Evolutionary conservation across 257 asterid genomes (phyloP), one percentile per base, ranked within the genome.

Genomic region (Sherardia arvensis): DNA sequence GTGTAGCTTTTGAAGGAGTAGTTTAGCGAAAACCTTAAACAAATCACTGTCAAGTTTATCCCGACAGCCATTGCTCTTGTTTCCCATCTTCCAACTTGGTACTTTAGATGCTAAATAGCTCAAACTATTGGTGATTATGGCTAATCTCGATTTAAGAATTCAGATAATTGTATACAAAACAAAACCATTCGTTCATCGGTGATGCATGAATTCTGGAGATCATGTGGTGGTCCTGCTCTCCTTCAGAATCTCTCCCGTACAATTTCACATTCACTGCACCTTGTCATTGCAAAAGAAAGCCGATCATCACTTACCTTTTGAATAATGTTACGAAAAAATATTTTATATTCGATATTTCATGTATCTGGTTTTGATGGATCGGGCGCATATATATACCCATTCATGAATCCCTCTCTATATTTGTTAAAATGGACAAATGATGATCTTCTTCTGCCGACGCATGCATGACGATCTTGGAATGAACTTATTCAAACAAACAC

Each of bases 11-110:
- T 66, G 78, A 1, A 10, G 17, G 18, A 73, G 38, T 73, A 57
- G 56, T 66, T 71, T 67, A 58, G 29, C 7, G 10, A 30, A 17
- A 21, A 6, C 26, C 26, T 63, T 76, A 61, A 81, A 71, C 70
- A 58, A 76, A 47, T 79, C 55, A 62, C 30, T 79, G 88, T 71
- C 80, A 75, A 77, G 74, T 75, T 79, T 75, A 73, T 75, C 59
- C 85, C 88, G 83, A 71, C 88, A 79, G 60, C 64, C 64, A 27
- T 33, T 34, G 69, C 74, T 68, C 76, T 22, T 82, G 88, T 69
- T 82, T 78, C 88, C 83, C 69, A 71, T 84, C 74, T 73, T 70
- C 88, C 76, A 81, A 71, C 87, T 85, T 66, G 68, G 65, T 53
- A 17, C 67, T 51, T 27, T 1, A 18, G 23, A 20, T 20, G 15